Conservation (phyloP, 176 grass and related monocot genomes). For the Oryza brachyantha region DNA sequence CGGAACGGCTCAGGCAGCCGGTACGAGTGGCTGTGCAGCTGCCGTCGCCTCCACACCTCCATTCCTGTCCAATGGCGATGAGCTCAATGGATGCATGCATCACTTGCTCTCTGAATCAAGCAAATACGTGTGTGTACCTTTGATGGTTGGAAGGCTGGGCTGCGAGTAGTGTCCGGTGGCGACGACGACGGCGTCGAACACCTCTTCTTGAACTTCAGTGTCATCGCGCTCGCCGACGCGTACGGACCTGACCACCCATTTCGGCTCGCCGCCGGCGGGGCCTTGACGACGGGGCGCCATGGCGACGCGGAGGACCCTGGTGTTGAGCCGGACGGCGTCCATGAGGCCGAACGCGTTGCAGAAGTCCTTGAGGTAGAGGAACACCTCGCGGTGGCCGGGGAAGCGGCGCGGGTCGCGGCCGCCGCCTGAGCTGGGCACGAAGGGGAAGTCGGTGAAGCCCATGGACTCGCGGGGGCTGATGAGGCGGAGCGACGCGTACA, state of each 20-base stretch:
- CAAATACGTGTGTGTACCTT: too few relatives aligned
- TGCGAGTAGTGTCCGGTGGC: constrained; percentile 31
- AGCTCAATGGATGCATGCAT: too few relatives aligned
- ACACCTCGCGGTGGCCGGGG: constrained; percentile 32
- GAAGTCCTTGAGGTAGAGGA: constrained; percentile 36
- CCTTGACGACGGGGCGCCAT: neutral
- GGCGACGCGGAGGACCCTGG: constrained; percentile 15
- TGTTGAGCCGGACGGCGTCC: constrained; percentile 8
- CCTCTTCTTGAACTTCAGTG: neutral
- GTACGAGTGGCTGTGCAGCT: neutral
- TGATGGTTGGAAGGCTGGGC: constrained; percentile 20
- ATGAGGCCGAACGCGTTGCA: neutral
- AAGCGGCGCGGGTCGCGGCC: constrained; percentile 24
- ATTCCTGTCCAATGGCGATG: constrained; percentile 25
- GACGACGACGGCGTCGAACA: constrained; percentile 39
- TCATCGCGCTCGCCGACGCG: neutral
- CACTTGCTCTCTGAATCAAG: too few relatives aligned
- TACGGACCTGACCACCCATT: constrained; percentile 11
- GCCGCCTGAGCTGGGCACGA: neutral
- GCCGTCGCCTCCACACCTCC: constrained; percentile 27
- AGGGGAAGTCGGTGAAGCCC: constrained; percentile 37
- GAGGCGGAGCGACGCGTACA: constrained; percentile 30
- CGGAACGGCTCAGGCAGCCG: too few relatives aligned
- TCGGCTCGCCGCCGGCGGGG: neutral
- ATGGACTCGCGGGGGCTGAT: neutral